These are phyloP conservation scores for Protea cynaroides DNA, from an alignment of 164 flowering plant genomes.

Conservation along the genomic window DNA sequence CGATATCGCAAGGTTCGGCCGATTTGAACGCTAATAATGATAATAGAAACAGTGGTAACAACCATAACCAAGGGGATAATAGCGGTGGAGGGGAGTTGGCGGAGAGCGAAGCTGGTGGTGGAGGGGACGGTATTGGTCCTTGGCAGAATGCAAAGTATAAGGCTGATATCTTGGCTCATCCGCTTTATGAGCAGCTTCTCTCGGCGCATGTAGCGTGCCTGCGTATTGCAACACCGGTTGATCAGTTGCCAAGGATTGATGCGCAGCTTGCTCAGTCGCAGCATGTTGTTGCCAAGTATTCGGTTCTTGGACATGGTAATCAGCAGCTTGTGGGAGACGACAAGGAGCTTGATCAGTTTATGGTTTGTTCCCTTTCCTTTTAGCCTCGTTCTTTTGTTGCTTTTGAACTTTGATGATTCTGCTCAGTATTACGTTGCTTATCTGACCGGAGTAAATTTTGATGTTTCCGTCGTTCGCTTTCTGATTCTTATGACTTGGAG, in stretches of 20 bases:
- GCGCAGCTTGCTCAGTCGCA: slow-evolving; percentile 73
- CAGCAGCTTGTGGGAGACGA: slow-evolving; percentile 31
- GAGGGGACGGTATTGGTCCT: slow-evolving; percentile 12
- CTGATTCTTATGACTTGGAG: not conserved
- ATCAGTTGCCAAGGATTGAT: slow-evolving; percentile 81
- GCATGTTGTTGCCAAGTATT: slow-evolving; percentile 61
- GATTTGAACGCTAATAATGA: slow-evolving; percentile 13
- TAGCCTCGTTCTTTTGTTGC: not conserved
- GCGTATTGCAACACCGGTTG: slow-evolving; percentile 84
- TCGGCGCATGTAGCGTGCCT: slow-evolving; percentile 79
- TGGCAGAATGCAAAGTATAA: slow-evolving; percentile 58
- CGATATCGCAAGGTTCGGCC: slow-evolving; percentile 15
- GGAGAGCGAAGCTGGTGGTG: slow-evolving; percentile 11
- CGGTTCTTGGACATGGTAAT: slow-evolving; percentile 28
- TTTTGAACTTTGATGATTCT: not conserved
- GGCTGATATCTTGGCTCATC: slow-evolving; percentile 65
- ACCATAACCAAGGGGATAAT: slow-evolving; percentile 4
- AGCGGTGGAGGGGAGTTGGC: slow-evolving; percentile 7
- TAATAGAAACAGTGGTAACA: slow-evolving; percentile 2
- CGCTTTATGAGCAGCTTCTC: slow-evolving; percentile 72
- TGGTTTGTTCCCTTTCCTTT: slow-evolving; percentile 38
- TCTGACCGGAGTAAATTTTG: not conserved
- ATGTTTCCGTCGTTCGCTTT: not conserved
- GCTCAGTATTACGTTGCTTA: not conserved
- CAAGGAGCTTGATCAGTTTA: slow-evolving; percentile 83